Evolutionary conservation across 176 grass and related monocot genomes (phyloP), one percentile per base, ranked within the genome.

Genomic region (Neostapfia colusana): DNA sequence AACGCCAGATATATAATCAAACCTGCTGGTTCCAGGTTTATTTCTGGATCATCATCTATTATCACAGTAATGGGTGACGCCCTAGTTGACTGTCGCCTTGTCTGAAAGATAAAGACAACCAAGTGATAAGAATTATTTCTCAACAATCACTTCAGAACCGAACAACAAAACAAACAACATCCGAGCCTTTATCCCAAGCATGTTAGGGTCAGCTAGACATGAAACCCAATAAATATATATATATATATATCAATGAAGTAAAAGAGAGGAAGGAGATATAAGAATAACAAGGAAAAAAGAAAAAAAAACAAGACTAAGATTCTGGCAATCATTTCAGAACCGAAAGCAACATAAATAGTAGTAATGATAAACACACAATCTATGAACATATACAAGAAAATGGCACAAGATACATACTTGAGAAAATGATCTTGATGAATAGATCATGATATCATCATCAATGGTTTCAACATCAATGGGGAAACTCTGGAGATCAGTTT

Each of bases 21-120:
- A 93, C 96, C 96, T 99, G 92, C 44, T 63, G 38, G 66, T 65
- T 82, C 82, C 59, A 56, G 31, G 72, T 21, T 80, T 74, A 79
- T 69, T 75, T 95, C 92, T 50, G 87, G 65, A 75, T 99, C 96
- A 75, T 93, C 96, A 87, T 99, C 96, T 66, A 99, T 82, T 80
- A 95, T 82, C 49, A 99, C 81, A 82, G 74, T 89, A 44, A 72
- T 51, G 60, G 54, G 69, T 26, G 8, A 8, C 3, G 16, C 74
- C 79, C 85, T 90, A 23, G 59, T 65, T 0, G 67, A 40, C 45
- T 24, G 79, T 44, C 70, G 86, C 65, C 82, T 88, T 66, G 70
- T 58, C 91, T 93, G 69, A 85, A 48, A 66, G 42, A 80, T 16
- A 43, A 71, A 83, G 5, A 14, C 44, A 77, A 49, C 61, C 10